Percentiles rank a stretch among this genome's conserved stretches.
Conservation (phyloP, 257 asterid genomes). For the Catharanthus roseus region DNA sequence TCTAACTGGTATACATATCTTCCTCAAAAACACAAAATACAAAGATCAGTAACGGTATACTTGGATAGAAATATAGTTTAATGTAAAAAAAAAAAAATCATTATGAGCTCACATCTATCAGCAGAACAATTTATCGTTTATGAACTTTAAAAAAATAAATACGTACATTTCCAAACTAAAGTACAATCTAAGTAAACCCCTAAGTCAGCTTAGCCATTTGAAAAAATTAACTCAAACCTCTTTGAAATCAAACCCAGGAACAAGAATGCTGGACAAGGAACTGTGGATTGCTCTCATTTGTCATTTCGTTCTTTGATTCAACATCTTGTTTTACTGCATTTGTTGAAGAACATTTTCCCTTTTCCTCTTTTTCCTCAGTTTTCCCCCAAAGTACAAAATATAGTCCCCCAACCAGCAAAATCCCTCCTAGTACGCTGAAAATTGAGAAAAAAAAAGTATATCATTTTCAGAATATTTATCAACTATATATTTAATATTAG, state of each 20-base stretch:
- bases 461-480: not conserved
- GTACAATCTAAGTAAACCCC: too few species aligned
- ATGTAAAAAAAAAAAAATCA: too few species aligned
- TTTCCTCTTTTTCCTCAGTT: constrained; percentile 42
- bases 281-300: not conserved
- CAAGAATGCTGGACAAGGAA: not conserved
- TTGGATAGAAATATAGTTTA: too few species aligned
- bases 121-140: too few species aligned
- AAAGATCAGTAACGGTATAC: too few species aligned
- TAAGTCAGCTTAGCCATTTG: too few species aligned
- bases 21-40: too few species aligned
- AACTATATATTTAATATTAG: not conserved
- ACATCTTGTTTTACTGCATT: not conserved
- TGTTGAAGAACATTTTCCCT: constrained; percentile 2
- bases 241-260: not conserved
- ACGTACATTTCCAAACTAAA: too few species aligned
- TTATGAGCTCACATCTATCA: too few species aligned
- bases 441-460: not conserved
- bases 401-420: constrained; percentile 67
- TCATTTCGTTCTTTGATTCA: not conserved
- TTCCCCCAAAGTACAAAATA: constrained; percentile 84
- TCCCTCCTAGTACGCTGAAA: constrained; percentile 66
- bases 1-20: too few species aligned
- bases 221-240: too few species aligned
- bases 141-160: too few species aligned